A percentile compares a stretch with the other conserved stretches of the same genome.
phyloP scores from a whole-genome alignment of 75 land plant species.

The Isoetes taiwanensis region DNA sequence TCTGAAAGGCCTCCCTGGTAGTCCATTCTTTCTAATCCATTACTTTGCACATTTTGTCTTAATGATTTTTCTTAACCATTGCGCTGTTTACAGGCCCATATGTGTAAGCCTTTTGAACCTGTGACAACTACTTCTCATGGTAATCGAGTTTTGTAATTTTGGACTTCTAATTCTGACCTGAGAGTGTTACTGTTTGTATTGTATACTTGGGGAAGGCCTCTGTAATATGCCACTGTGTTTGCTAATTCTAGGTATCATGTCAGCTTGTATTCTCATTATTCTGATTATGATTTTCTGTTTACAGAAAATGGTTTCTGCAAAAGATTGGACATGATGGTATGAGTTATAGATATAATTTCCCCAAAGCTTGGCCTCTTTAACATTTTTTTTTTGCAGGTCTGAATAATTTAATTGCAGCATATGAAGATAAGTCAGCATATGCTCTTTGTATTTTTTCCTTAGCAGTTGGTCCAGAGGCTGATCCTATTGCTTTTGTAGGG shows the following conservation, averaged over 20 bases:
- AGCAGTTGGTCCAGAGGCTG: constrained; percentile 71
- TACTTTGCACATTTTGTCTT: not conserved
- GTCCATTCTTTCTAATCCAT: not conserved
- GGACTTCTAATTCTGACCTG: no score
- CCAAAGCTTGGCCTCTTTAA: no score
- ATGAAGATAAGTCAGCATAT: constrained; percentile 96
- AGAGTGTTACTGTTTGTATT: no score
- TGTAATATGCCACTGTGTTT: no score
- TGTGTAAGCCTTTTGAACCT: constrained; percentile 47
- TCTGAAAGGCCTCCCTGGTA: constrained; percentile 93
- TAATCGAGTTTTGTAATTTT: no score
- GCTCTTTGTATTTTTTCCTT: constrained; percentile 86
- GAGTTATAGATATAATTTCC: not conserved
- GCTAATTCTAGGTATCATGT: no score
- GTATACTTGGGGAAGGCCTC: no score
- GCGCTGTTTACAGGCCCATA: constrained; percentile 57
- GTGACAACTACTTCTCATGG: no score
- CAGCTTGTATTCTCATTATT: no score
- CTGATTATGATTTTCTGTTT: constrained; percentile 4
- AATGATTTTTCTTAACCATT: not conserved
- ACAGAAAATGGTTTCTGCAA: constrained; percentile 92
- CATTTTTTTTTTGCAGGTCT: constrained; percentile 42
- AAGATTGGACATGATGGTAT: constrained; percentile 95
- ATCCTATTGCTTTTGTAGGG: constrained; percentile 77
- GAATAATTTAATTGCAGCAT: constrained; percentile 83